A percentile compares a stretch with the other conserved stretches of the same genome.
Evolutionary conservation across 192 early-diverging fungal genomes (phyloP).

Genomic region (Phlyctochytrium arcticum): DNA sequence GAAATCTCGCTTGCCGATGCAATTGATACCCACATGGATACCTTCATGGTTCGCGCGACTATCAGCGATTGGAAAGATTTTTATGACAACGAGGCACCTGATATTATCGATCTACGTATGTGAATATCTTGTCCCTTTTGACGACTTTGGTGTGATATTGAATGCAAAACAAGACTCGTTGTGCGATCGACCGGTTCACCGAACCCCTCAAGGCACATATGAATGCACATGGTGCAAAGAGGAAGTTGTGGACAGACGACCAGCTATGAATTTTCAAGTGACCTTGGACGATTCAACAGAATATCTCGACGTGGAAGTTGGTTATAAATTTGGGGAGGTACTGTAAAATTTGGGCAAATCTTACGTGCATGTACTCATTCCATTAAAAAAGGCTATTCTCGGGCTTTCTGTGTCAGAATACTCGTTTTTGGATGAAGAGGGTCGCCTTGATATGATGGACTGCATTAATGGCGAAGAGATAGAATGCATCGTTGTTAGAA

Average conservation of each 20-base stretch:
- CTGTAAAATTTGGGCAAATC: too few relatives aligned
- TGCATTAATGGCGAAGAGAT: neutral
- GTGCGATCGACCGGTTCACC: neutral
- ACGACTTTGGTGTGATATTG: neutral
- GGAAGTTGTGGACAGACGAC: neutral
- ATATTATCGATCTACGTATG: neutral
- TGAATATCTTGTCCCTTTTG: neutral
- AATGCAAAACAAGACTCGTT: neutral
- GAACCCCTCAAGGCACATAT: neutral
- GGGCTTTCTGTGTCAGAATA: neutral
- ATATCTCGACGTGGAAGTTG: neutral
- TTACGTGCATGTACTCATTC: neutral
- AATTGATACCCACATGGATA: neutral
- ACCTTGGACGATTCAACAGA: slow-evolving; percentile 1
- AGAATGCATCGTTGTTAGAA: neutral
- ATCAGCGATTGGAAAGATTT: neutral
- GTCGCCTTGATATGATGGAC: neutral
- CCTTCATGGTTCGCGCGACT: neutral
- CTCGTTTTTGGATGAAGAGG: neutral
- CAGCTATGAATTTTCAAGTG: neutral
- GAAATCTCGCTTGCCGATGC: neutral
- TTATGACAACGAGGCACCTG: neutral
- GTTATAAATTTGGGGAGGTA: neutral
- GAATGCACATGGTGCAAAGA: neutral
- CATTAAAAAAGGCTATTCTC: neutral